Evolutionary conservation across 2,329 filamentous ascomycete species (phyloP).

Genomic region (Karstenula rhodostoma): DNA sequence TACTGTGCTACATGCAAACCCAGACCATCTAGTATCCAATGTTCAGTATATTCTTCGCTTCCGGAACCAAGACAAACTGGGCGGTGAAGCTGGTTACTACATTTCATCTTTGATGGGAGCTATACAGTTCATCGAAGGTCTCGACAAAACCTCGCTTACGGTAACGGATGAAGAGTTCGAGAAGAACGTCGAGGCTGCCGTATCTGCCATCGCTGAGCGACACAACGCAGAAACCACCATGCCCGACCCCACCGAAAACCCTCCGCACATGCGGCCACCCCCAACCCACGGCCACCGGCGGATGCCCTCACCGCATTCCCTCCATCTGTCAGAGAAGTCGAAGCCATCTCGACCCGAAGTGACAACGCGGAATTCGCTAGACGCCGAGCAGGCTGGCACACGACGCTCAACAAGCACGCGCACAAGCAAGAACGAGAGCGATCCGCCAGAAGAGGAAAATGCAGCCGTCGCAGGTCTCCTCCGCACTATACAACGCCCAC

Average conservation of each 20-base stretch:
- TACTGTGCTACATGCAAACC: conserved; percentile 92
- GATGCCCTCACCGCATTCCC: conserved; percentile 54
- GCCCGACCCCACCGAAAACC: conserved; percentile 19
- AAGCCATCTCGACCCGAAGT: conserved; percentile 63
- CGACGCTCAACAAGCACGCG: conserved; percentile 63
- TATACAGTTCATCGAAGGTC: conserved; percentile 94
- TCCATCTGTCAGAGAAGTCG: conserved; percentile 58
- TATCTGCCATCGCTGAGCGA: conserved; percentile 93
- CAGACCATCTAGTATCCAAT: conserved; percentile 94
- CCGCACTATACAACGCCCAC: conserved; percentile 86
- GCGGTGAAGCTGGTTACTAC: conserved; percentile 98
- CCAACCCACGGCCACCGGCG: conserved; percentile 40
- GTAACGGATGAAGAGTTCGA: conserved; percentile 97
- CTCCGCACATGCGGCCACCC: conserved; percentile 26
- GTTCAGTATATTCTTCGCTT: conserved; percentile 98
- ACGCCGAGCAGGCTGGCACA: conserved; percentile 66
- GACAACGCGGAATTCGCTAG: conserved; percentile 66
- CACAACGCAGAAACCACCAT: conserved; percentile 65
- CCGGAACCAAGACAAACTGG: conserved; percentile 95
- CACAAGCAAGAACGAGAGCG: conserved; percentile 41
- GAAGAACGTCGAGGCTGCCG: conserved; percentile 92
- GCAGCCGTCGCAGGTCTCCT: conserved; percentile 85
- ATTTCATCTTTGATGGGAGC: conserved; percentile 95
- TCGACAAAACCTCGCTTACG: conserved; percentile 92
- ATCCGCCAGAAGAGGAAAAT: conserved; percentile 69